Base-by-base conservation (phyloP, 2,329 filamentous ascomycete species). In the Talaromyces funiculosus region DNA sequence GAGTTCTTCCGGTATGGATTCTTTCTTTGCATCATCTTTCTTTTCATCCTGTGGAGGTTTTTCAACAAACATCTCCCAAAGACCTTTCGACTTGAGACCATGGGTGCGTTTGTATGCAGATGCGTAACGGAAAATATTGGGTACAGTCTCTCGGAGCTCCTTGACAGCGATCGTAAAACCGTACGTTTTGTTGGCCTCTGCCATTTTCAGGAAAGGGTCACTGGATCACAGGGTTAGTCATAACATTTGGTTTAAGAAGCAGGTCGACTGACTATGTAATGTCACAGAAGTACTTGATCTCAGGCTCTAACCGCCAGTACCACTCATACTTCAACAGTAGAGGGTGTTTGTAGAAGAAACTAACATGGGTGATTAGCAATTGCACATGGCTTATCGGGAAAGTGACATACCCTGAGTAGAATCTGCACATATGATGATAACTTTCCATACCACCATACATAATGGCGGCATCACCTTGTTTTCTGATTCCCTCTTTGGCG, bases 251-350 rank as follows among this genome's bases (percentile, higher is more conserved):
- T 26, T 47, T 10, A 18, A 40, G 1, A 40, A n/a, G 12, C 4
- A 40, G 18, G 4, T 33, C 16, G 45, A 73, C 86, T 64, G 86
- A 93, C 90, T 99, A 99, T 66, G 94, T 99, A 67, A 99, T 97
- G 73, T 99, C 94, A 77, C 94, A 99, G 80, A 99, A 99, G 80
- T 97, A 99, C 80, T 93, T 97, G 84, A 99, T 97, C 78, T 99
- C 94, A 66, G 94, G 94, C 82, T 99, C 94, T 68, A 99, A 81
- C 65, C 94, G 91, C 94, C 94, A 99, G 81, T 99, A 99, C 94
- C 94, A 99, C 73, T 97, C 92, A 78, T 97, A 99, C 77, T 97
- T 97, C 72, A 90, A 85, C 49, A 99, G 84, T 35, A 97, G 84
- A 65, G 92, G 89, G 73, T 99, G 94, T 75, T 97, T 96, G 82